These are phyloP conservation scores for Spinellus fusiger DNA, from an alignment of 192 early-diverging fungal species.

Conservation along the genomic window DNA sequence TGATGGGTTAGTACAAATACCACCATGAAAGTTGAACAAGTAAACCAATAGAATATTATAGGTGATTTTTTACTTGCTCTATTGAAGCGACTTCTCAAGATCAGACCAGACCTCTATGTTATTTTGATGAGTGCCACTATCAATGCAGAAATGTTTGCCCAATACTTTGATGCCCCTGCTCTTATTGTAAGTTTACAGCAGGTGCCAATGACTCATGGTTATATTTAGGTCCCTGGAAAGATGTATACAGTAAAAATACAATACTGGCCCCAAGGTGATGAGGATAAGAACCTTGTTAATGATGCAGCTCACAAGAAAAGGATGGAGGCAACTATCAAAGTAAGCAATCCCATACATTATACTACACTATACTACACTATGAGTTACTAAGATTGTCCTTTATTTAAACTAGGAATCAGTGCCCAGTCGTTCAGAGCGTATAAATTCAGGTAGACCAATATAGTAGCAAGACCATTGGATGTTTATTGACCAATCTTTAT, in stretches of 20 bases:
- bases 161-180: constrained; percentile 65
- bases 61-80: constrained; percentile 82
- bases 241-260: constrained; percentile 60
- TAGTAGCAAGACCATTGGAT: constrained; percentile 2
- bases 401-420: constrained; percentile 37
- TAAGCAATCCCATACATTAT: background rate
- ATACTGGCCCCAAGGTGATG: constrained; percentile 48
- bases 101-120: constrained; percentile 58
- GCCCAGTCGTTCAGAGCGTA: constrained; percentile 35
- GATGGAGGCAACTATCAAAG: constrained; percentile 28
- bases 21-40: too few relatives aligned
- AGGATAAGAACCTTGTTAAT: constrained; percentile 55
- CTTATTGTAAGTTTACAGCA: constrained; percentile 19
- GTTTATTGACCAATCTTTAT: background rate
- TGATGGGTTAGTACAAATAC: constrained; percentile 31
- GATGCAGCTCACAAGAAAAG: constrained; percentile 39
- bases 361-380: background rate
- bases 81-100: constrained; percentile 52
- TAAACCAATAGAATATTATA: constrained; percentile 49
- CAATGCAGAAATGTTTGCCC: constrained; percentile 70
- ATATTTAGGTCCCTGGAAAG: constrained; percentile 53
- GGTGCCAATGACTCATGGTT: background rate
- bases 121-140: constrained; percentile 93
- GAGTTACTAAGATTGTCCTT: background rate
- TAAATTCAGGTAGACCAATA: constrained; percentile 42